phyloP scores from a whole-genome alignment of 371 early-diverging fungal genomes.

The Apophysomyces sp. region DNA sequence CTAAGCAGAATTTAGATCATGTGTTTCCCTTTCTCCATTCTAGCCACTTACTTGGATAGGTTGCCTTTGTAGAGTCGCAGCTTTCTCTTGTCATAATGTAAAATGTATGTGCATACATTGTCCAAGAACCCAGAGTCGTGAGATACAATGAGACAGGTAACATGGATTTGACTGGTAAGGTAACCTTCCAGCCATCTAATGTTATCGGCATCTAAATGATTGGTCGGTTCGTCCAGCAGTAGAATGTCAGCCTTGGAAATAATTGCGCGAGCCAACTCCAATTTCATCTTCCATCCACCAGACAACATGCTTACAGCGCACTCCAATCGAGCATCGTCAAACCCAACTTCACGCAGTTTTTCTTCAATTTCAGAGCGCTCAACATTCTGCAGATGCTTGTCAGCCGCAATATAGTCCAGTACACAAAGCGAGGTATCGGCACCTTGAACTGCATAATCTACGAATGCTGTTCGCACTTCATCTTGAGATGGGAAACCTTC shows the following conservation, averaged over 20 bases:
- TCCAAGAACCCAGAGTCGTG: conserved; percentile 98
- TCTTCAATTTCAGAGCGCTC: conserved; percentile 53
- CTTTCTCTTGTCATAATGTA: conserved; percentile 77
- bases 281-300: conserved; percentile 92
- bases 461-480: conserved; percentile 68
- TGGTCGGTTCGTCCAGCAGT: conserved; percentile 98
- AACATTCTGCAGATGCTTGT: conserved; percentile 45
- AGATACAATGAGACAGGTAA: conserved; percentile 97
- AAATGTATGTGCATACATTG: conserved; percentile 78
- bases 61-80: conserved; percentile 70
- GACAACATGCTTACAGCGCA: conserved; percentile 67
- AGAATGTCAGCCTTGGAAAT: conserved; percentile 87
- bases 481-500: conserved; percentile 78
- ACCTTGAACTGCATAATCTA: conserved; percentile 75
- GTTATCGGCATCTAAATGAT: conserved; percentile 88
- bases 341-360: conserved; percentile 64
- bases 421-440: conserved; percentile 65
- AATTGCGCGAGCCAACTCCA: conserved; percentile 82
- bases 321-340: conserved; percentile 58
- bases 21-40: not conserved
- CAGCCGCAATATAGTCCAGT: conserved; percentile 61
- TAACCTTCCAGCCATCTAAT: conserved; percentile 95
- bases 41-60: conserved; percentile 44
- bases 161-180: conserved; percentile 89
- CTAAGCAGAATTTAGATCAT: not conserved